Evolutionary conservation across 1,284 basidiomycete species (phyloP).

Genomic region (Tausonia pullulans): DNA sequence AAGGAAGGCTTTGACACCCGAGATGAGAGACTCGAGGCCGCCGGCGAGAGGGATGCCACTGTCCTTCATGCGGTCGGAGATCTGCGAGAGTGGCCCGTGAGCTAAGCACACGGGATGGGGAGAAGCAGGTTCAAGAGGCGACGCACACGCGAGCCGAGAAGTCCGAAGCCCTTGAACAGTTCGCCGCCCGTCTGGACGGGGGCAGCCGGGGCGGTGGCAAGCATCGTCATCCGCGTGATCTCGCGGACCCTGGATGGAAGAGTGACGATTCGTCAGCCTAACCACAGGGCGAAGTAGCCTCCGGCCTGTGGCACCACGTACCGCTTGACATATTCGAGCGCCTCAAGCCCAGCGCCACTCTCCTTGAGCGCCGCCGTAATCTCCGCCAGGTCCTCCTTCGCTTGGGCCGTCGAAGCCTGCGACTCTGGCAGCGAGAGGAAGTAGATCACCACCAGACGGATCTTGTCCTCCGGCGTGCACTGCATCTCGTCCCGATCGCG

Average conservation of each 20-base stretch:
- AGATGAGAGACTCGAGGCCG: conserved; percentile 83
- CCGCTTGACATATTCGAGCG: conserved; percentile 87
- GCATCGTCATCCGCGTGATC: conserved; percentile 79
- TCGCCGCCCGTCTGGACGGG: conserved; percentile 47
- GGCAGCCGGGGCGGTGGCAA: conserved; percentile 64
- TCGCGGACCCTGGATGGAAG: conserved; percentile 51
- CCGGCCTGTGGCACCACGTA: conserved; percentile 22
- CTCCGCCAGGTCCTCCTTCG: conserved; percentile 77
- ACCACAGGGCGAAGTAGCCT: neutral
- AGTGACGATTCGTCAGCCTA: neutral
- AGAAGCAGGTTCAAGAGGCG: neutral
- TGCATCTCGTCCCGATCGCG: conserved; percentile 54
- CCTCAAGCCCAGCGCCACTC: conserved; percentile 65
- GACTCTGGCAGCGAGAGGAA: conserved; percentile 73
- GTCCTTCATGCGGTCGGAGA: conserved; percentile 87
- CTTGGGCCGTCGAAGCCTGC: conserved; percentile 43
- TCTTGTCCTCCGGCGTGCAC: conserved; percentile 66
- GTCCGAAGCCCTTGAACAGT: conserved; percentile 83
- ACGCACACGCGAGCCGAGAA: conserved; percentile 73
- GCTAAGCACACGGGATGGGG: neutral
- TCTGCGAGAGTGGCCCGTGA: conserved; percentile 21
- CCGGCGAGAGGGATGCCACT: conserved; percentile 48
- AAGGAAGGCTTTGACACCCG: conserved; percentile 96
- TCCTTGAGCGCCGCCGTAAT: conserved; percentile 75
- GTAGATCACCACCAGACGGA: conserved; percentile 86